phyloP scores from a whole-genome alignment of 2,329 filamentous ascomycete species.

The Dactylella cylindrospora region DNA sequence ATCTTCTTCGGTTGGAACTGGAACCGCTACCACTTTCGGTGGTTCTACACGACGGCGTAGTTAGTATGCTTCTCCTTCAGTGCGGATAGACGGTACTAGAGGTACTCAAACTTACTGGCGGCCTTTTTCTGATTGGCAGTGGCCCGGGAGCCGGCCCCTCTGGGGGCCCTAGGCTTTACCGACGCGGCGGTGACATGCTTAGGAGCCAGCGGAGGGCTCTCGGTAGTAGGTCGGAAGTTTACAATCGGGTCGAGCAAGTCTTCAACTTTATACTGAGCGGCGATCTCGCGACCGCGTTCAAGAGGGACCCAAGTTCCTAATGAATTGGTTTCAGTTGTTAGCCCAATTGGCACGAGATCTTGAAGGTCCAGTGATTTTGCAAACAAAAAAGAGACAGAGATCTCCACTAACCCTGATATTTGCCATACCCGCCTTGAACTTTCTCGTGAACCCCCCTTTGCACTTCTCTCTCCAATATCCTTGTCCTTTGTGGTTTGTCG shows the following conservation, averaged over 20 bases:
- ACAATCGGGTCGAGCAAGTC: conserved; percentile 84
- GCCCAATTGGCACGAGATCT: not conserved
- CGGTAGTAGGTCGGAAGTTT: conserved; percentile 79
- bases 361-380: not conserved
- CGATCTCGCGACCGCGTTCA: conserved; percentile 74
- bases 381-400: not conserved
- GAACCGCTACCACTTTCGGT: conserved; percentile 11
- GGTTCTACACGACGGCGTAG: conserved; percentile 8
- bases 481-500: conserved; percentile 91
- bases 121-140: conserved; percentile 28
- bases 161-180: conserved; percentile 58
- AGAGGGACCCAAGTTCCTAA: conserved; percentile 94
- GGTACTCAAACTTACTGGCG: conserved; percentile 14
- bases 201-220: conserved; percentile 88
- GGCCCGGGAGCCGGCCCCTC: conserved; percentile 35
- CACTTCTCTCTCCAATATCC: conserved; percentile 93
- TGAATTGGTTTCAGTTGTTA: not conserved
- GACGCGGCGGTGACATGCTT: conserved; percentile 74
- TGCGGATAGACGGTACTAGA: too few relatives aligned
- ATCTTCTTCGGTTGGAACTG: conserved; percentile 13
- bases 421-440: conserved; percentile 96
- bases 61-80: too few relatives aligned
- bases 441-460: conserved; percentile 97
- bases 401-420: conserved; percentile 76
- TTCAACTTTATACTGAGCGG: conserved; percentile 81